Percentiles rank a stretch among this genome's conserved stretches.
These are phyloP conservation scores for Eucommia ulmoides DNA, from an alignment of 257 asterid species.

Conservation along the genomic window DNA sequence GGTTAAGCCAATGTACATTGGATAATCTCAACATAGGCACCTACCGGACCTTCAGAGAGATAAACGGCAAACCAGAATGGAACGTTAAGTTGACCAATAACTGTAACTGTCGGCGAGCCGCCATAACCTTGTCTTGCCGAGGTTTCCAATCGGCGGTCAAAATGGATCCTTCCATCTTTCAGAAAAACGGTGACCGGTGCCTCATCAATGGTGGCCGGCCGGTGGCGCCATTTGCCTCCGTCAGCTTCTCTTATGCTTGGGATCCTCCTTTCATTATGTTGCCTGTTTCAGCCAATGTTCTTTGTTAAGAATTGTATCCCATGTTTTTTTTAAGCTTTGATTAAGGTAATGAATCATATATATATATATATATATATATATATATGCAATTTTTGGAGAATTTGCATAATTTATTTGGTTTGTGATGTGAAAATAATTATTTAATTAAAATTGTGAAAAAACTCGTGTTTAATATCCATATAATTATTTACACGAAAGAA, in stretches of 20 bases:
- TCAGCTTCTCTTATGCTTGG: neutral
- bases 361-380: no score
- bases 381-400: no score
- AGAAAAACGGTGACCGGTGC: neutral
- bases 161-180: neutral
- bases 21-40: neutral
- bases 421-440: no score
- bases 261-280: neutral
- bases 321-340: no score
- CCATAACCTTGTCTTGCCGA: neutral
- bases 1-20: neutral
- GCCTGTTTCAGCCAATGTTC: no score
- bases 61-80: neutral
- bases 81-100: neutral
- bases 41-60: neutral
- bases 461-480: no score
- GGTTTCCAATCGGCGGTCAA: neutral
- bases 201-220: neutral
- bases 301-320: no score
- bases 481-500: no score
- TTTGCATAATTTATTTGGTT: no score
- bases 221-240: neutral
- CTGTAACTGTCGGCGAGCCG: neutral
- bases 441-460: no score
- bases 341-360: no score